Evolutionary conservation across 1,284 basidiomycete genomes (phyloP).

Genomic region (Puccinia triticina): DNA sequence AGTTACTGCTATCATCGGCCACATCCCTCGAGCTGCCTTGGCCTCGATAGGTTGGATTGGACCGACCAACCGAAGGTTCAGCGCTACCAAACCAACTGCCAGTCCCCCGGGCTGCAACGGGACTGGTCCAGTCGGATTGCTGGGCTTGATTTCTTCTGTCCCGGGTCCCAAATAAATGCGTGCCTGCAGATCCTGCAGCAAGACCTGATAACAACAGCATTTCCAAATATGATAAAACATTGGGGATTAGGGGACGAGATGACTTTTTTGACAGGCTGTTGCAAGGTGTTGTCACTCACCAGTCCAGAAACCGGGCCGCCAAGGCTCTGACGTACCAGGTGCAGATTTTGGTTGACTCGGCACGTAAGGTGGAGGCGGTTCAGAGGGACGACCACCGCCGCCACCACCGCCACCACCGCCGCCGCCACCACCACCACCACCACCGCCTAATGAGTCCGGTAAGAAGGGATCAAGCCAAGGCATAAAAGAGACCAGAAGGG

Average conservation of each 20-base stretch:
- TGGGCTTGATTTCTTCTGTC: neutral
- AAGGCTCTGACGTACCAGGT: slow-evolving; percentile 54
- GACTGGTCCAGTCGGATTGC: slow-evolving; percentile 21
- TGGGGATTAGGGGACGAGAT: neutral
- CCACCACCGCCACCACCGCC: slow-evolving; percentile 65
- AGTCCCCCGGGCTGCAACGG: slow-evolving; percentile 14
- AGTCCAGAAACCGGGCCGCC: slow-evolving; percentile 78
- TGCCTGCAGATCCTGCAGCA: slow-evolving; percentile 33
- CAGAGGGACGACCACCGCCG: slow-evolving; percentile 58
- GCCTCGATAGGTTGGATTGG: slow-evolving; percentile 26
- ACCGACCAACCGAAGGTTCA: neutral
- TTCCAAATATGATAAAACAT: neutral
- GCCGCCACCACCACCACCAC: slow-evolving; percentile 56
- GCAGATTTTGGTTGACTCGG: slow-evolving; percentile 61
- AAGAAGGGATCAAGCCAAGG: slow-evolving; percentile 58
- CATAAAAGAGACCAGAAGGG: slow-evolving; percentile 50
- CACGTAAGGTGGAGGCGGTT: slow-evolving; percentile 78
- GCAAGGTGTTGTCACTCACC: slow-evolving; percentile 61
- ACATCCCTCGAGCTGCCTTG: slow-evolving; percentile 50
- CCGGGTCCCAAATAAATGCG: slow-evolving; percentile 27
- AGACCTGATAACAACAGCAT: slow-evolving; percentile 12
- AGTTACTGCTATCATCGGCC: slow-evolving; percentile 27
- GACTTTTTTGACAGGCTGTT: no score
- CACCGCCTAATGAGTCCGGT: slow-evolving; percentile 55
- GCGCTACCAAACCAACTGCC: slow-evolving; percentile 18